Percentiles rank a stretch among this genome's conserved stretches.
Conservation (phyloP, 208 protist genomes). For the Dictyostelium gargantuum region DNA sequence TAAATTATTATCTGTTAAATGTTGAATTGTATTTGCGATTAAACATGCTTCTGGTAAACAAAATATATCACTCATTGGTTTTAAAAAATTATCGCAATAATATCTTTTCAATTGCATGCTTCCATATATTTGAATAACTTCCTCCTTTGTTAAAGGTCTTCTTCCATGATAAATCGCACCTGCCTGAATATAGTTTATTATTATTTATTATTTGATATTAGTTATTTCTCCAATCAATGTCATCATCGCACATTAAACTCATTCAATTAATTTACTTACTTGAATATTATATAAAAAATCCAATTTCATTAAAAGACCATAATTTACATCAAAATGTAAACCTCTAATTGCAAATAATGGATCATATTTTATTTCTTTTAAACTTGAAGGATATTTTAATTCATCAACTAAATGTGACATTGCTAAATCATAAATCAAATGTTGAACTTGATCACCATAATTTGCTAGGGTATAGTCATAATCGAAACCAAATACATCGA, state of each 20-base stretch:
- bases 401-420: constrained; percentile 63
- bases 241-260: too few species aligned
- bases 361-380: constrained; percentile 24
- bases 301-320: constrained; percentile 73
- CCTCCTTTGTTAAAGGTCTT: constrained; percentile 20
- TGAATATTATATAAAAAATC: constrained; percentile 73
- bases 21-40: constrained; percentile 70
- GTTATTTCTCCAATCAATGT: too few species aligned
- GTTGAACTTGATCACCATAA: constrained; percentile 69
- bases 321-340: constrained; percentile 68
- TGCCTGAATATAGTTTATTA: neutral
- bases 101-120: constrained; percentile 43
- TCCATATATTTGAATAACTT: constrained; percentile 32
- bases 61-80: constrained; percentile 72
- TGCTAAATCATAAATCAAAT: constrained; percentile 72
- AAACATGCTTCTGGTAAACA: constrained; percentile 71
- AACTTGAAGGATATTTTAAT: constrained; percentile 31
- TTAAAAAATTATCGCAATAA: constrained; percentile 33
- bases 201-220: too few species aligned
- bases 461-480: constrained; percentile 74
- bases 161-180: constrained; percentile 56
- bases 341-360: constrained; percentile 36
- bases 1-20: constrained; percentile 35
- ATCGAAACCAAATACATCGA: constrained; percentile 73
- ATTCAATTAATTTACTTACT: neutral